Base-by-base conservation (phyloP, 2,329 filamentous ascomycete genomes). In the Ascochyta rabiei region DNA sequence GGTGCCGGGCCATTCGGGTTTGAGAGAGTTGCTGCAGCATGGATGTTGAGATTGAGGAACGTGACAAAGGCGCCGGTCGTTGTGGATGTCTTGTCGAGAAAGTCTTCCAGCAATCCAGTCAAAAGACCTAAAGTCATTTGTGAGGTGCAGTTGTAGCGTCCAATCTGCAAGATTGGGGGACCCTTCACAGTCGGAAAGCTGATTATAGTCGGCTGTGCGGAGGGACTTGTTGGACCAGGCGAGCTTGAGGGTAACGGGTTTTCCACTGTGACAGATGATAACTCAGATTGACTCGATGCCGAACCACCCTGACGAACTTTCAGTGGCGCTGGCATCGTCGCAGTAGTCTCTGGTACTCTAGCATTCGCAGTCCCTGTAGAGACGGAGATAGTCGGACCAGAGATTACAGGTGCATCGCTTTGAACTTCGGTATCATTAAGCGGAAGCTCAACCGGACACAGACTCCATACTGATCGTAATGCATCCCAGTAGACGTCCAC, bases 401-500 rank as follows among this genome's bases (percentile, higher is more conserved):
- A 57, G 10, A 42, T 45, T n/a, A 63, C 47, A 12, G 56, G 53
- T 12, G 41, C 52, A 33, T 48, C 24, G 23, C 50, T 21, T 35
- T 59, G 40, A 10, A 42, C 46, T 10, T 49, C 41, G 4, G 30
- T 38, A 18, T 50, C 46, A 9, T 62, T 59, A 24, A 63, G 59
- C 31, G 81, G 80, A 47, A 86, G 75, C 40, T 80, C 70, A 2
- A 83, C 83, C 0, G 86, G 86, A 67, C 86, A 89, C 16, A 89
- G 78, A 44, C 78, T 83, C 84, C 86, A 89, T 35, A 77, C 67
- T 28, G 72, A 72, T 24, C 80, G 77, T 26, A 73, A 77, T 21
- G 79, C 65, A 59, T 88, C 86, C 86, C 86, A 89, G 64, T 86
- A 89, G 12, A 87, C 62, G 68, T 89, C 86, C 24, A 87, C 71